Conservation (phyloP, 108 stramenopile species). For the Cyclotella atomus region DNA sequence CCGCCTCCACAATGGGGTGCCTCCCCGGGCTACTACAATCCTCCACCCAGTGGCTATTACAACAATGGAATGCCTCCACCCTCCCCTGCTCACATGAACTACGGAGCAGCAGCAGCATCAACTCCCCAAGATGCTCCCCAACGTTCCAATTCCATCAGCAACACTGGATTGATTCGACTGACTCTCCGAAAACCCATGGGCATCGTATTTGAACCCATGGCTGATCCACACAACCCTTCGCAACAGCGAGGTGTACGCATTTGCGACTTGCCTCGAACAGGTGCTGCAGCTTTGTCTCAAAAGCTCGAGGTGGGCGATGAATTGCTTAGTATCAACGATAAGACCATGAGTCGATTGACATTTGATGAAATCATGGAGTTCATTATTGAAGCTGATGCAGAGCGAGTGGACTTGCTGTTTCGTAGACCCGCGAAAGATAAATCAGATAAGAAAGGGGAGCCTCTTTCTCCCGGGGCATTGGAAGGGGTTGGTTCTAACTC, state of each 20-base stretch:
- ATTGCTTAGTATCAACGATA: conserved; percentile 83
- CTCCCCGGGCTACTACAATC: conserved; percentile 12
- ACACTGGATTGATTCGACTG: conserved; percentile 67
- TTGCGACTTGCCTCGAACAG: conserved; percentile 86
- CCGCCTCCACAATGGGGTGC: neutral
- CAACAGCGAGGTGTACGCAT: conserved; percentile 78
- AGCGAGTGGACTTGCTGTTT: conserved; percentile 81
- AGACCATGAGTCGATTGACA: conserved; percentile 80
- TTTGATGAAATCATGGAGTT: conserved; percentile 94
- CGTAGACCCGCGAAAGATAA: conserved; percentile 75
- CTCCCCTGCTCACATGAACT: neutral
- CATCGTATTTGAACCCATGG: conserved; percentile 90
- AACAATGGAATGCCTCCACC: conserved; percentile 2
- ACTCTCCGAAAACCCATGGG: conserved; percentile 89
- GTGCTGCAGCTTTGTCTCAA: conserved; percentile 78
- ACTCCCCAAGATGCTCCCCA: conserved; percentile 2
- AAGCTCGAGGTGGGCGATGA: conserved; percentile 87
- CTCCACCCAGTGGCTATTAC: conserved; percentile 5
- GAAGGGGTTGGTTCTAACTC: conserved; percentile 26
- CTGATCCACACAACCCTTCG: conserved; percentile 74
- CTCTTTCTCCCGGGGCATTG: conserved; percentile 11
- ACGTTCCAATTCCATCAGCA: conserved; percentile 10
- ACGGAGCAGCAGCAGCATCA: neutral
- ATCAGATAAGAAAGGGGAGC: neutral
- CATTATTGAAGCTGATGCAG: conserved; percentile 89